Evolutionary conservation across 108 stramenopile species (phyloP).

Genomic region (Nitzschia palea): DNA sequence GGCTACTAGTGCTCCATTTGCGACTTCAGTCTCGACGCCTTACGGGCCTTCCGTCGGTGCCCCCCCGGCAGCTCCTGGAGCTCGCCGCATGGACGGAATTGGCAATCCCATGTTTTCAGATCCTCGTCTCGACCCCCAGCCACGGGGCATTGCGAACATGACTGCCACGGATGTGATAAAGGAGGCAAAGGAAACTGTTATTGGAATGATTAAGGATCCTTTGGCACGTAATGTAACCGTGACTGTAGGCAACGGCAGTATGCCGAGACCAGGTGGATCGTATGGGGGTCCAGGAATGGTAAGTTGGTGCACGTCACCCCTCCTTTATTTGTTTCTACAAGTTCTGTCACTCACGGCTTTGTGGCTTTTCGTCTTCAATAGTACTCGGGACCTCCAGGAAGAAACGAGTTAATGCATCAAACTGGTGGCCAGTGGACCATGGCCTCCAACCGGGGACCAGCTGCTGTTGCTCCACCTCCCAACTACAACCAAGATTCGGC

Average conservation of each 20-base stretch:
- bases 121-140: slow-evolving; percentile 60
- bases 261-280: slow-evolving; percentile 36
- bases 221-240: slow-evolving; percentile 61
- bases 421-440: slow-evolving; percentile 90
- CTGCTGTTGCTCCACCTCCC: slow-evolving; percentile 46
- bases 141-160: slow-evolving; percentile 17
- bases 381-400: slow-evolving; percentile 64
- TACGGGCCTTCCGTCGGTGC: slow-evolving; percentile 27
- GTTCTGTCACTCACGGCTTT: slow-evolving; percentile 4
- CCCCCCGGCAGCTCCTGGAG: slow-evolving; percentile 16
- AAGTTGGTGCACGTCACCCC: too few relatives aligned
- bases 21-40: slow-evolving; percentile 30
- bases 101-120: slow-evolving; percentile 90
- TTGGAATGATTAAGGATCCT: slow-evolving; percentile 89
- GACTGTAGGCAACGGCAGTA: slow-evolving; percentile 10
- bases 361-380: not conserved
- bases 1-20: slow-evolving; percentile 9
- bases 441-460: slow-evolving; percentile 85
- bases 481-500: slow-evolving; percentile 47
- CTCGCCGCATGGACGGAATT: slow-evolving; percentile 81
- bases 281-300: slow-evolving; percentile 56
- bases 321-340: not conserved
- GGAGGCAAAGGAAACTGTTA: slow-evolving; percentile 65
- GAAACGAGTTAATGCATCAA: slow-evolving; percentile 61
- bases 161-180: slow-evolving; percentile 41